Evolutionary conservation across 2,329 filamentous ascomycete species (phyloP).

Genomic region (Colletotrichum lini): DNA sequence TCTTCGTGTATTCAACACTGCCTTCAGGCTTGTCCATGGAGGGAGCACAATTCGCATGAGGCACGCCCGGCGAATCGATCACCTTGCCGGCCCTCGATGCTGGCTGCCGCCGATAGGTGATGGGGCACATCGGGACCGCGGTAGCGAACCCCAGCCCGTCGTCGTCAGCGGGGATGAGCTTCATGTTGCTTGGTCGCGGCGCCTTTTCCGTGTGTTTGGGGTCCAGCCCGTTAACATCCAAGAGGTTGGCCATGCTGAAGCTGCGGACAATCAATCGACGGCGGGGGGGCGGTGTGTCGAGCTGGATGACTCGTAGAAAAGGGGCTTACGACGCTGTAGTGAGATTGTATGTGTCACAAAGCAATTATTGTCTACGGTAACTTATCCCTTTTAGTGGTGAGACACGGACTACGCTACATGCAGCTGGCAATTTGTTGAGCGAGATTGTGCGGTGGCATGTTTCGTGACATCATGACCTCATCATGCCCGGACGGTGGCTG

Average conservation of each 20-base stretch:
- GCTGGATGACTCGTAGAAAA: too few species aligned
- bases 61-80: constrained; percentile 23
- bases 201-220: neutral
- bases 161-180: neutral
- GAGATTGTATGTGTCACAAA: too few species aligned
- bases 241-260: neutral
- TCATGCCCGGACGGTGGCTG: too few species aligned
- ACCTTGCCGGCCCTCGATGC: constrained; percentile 10
- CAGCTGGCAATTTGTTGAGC: too few species aligned
- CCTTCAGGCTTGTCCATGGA: constrained; percentile 7
- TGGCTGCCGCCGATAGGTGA: constrained; percentile 23
- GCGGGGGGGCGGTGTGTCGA: too few species aligned
- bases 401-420: too few species aligned
- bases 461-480: too few species aligned
- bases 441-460: too few species aligned
- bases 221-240: neutral
- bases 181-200: neutral
- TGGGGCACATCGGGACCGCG: constrained; percentile 12
- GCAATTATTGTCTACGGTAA: too few species aligned
- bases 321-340: too few species aligned
- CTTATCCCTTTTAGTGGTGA: too few species aligned
- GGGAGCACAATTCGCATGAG: constrained; percentile 28
- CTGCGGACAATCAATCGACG: neutral
- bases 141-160: constrained; percentile 13
- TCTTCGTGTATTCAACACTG: constrained; percentile 17